These are phyloP conservation scores for Mycena olivaceomarginata DNA, from an alignment of 768 basidiomycete genomes.

Conservation along the genomic window DNA sequence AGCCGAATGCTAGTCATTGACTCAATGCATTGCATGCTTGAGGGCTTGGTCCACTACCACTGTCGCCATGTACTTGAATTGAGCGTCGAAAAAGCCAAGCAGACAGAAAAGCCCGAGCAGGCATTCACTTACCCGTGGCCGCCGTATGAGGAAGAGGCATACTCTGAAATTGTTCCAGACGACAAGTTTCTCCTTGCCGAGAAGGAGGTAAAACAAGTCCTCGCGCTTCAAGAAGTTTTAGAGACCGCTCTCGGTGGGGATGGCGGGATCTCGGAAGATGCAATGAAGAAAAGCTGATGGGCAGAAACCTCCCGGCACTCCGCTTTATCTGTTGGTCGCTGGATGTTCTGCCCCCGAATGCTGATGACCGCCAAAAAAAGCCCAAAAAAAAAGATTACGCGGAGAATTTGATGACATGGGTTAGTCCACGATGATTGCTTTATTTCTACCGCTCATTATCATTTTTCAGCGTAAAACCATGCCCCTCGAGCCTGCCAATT, in stretches of 20 bases:
- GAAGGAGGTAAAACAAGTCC: background rate
- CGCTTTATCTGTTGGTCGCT: constrained; percentile 9
- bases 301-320: background rate
- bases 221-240: background rate
- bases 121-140: constrained; percentile 22
- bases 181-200: background rate
- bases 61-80: constrained; percentile 40
- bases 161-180: background rate
- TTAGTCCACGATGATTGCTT: background rate
- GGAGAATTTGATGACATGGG: constrained; percentile 5
- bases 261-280: background rate
- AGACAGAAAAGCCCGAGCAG: background rate
- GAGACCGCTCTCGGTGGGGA: background rate
- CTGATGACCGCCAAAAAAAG: background rate
- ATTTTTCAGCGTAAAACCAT: constrained; percentile 19
- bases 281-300: background rate
- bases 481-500: background rate
- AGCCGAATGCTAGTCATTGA: constrained; percentile 49
- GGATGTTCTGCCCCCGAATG: background rate
- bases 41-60: constrained; percentile 46
- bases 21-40: constrained; percentile 54
- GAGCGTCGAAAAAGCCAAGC: constrained; percentile 11
- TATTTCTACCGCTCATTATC: background rate
- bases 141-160: background rate
- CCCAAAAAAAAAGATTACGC: background rate